These are phyloP conservation scores for Stemphylium beticola DNA, from an alignment of 2,329 filamentous ascomycete species.

Conservation along the genomic window DNA sequence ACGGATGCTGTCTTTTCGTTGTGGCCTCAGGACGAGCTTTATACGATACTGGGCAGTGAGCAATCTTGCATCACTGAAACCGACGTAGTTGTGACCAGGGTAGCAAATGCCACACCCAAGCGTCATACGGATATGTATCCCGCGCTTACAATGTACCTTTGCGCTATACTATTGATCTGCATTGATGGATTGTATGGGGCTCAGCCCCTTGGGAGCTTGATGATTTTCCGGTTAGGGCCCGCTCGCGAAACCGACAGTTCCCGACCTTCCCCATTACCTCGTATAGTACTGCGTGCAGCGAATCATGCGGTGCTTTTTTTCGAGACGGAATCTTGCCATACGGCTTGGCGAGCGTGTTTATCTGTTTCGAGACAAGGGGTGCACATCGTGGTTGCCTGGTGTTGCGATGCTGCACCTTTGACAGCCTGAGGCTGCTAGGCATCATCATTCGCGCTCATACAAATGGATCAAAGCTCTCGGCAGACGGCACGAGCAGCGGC, in stretches of 20 bases:
- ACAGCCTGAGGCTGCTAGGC: conserved; percentile 36
- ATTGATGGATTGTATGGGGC: conserved; percentile 21
- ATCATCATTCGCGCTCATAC: conserved; percentile 34
- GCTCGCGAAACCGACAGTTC: conserved; percentile 18
- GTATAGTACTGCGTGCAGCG: conserved; percentile 5
- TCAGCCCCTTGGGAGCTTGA: conserved; percentile 29
- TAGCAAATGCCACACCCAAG: conserved; percentile 21
- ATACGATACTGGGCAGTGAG: conserved; percentile 24
- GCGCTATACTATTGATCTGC: conserved; percentile 31
- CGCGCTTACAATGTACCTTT: conserved; percentile 29
- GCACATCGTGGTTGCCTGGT: conserved; percentile 20
- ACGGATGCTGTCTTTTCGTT: conserved; percentile 14
- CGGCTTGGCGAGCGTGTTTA: neutral
- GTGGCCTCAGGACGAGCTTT: conserved; percentile 32
- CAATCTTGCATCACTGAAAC: conserved; percentile 15
- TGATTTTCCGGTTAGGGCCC: conserved; percentile 22
- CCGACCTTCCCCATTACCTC: conserved; percentile 14
- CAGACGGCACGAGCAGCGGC: conserved; percentile 26
- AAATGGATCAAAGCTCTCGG: conserved; percentile 33
- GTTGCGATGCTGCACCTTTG: neutral
- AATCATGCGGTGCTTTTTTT: conserved; percentile 2
- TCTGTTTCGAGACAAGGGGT: conserved; percentile 5
- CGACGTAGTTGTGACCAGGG: conserved; percentile 11
- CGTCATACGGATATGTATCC: conserved; percentile 34
- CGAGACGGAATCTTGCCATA: neutral